phyloP scores from a whole-genome alignment of 2,329 filamentous ascomycete species.

The Alternaria incomplexa region DNA sequence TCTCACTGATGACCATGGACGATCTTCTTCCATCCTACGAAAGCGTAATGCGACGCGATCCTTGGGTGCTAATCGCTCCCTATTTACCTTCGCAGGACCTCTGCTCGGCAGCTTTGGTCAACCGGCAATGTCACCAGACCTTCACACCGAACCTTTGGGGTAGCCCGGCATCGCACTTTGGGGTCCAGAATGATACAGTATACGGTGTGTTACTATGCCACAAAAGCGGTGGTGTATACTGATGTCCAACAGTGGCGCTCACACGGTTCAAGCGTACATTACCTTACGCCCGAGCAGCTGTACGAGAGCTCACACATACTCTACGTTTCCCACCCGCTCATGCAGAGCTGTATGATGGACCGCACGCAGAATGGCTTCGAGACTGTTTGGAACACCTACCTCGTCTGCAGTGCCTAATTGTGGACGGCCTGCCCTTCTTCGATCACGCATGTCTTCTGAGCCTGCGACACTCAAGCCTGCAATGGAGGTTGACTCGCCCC shows the following conservation, averaged over 20 bases:
- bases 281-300: conserved; percentile 58
- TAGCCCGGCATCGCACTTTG: conserved; percentile 67
- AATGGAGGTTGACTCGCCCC: conserved; percentile 26
- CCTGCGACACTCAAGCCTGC: conserved; percentile 48
- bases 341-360: conserved; percentile 66
- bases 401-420: conserved; percentile 64
- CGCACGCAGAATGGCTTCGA: conserved; percentile 64
- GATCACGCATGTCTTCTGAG: conserved; percentile 64
- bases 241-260: conserved; percentile 56
- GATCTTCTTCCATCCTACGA: conserved; percentile 66
- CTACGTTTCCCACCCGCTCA: conserved; percentile 66
- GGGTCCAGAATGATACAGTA: conserved; percentile 64
- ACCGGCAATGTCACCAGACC: conserved; percentile 62
- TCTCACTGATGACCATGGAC: conserved; percentile 53
- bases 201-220: conserved; percentile 51
- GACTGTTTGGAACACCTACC: conserved; percentile 65
- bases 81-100: conserved; percentile 64
- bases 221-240: not conserved
- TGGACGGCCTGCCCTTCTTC: conserved; percentile 66
- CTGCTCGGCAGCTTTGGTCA: conserved; percentile 63
- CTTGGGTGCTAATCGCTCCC: conserved; percentile 62
- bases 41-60: conserved; percentile 60
- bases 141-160: conserved; percentile 68
- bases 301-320: conserved; percentile 65
- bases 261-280: conserved; percentile 65